phyloP scores from a whole-genome alignment of 495 filamentous ascomycete genomes.

The Rhypophila decipiens region DNA sequence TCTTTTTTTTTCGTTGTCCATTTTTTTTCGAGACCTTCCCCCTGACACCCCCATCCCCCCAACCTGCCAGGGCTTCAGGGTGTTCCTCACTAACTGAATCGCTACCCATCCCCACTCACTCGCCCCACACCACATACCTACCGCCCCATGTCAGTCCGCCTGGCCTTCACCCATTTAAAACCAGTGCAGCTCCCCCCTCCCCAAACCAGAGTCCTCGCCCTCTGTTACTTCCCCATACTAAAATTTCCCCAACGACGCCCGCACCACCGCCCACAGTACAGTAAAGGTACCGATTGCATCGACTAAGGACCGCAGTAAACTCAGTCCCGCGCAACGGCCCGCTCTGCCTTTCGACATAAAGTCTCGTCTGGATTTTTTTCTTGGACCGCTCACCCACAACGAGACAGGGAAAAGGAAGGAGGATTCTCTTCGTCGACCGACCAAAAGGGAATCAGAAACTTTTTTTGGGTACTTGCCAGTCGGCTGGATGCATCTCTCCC shows the following conservation, averaged over 20 bases:
- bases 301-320: slow-evolving; percentile 2
- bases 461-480: not conserved
- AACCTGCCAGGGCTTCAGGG: slow-evolving; percentile 10
- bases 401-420: not conserved
- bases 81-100: slow-evolving; percentile 22
- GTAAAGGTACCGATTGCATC: slow-evolving; percentile 6
- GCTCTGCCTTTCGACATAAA: too few relatives aligned
- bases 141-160: slow-evolving; percentile 18
- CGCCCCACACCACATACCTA: slow-evolving; percentile 18
- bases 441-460: too few relatives aligned
- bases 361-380: not conserved
- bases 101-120: slow-evolving; percentile 15
- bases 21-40: slow-evolving; percentile 9
- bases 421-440: not conserved
- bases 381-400: not conserved
- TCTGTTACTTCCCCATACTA: slow-evolving; percentile 28
- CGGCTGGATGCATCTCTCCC: slow-evolving; percentile 18
- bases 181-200: slow-evolving; percentile 27
- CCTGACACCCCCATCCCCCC: slow-evolving; percentile 6
- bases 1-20: slow-evolving; percentile 16
- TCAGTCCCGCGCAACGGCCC: too few relatives aligned
- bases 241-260: slow-evolving; percentile 23
- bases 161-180: slow-evolving; percentile 29
- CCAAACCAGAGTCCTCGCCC: slow-evolving; percentile 19
- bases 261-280: slow-evolving; percentile 8